Conservation (phyloP, 495 filamentous ascomycete genomes). For the Penicillium salamii region DNA sequence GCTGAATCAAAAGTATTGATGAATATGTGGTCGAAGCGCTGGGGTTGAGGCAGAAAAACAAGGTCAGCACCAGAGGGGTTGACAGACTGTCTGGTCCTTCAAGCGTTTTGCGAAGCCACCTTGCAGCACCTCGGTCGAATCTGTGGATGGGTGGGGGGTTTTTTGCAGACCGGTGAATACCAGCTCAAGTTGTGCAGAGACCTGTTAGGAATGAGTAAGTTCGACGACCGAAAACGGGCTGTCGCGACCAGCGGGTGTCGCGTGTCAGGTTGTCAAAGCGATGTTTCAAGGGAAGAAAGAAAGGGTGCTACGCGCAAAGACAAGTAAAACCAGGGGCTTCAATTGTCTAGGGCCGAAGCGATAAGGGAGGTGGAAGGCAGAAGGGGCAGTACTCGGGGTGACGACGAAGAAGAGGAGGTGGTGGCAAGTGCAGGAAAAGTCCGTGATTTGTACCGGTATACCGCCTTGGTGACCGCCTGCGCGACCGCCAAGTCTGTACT, state of each 20-base stretch:
- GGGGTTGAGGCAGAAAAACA: conserved; percentile 15
- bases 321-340: too few species aligned
- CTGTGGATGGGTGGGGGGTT: too few species aligned
- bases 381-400: conserved; percentile 13
- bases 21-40: conserved; percentile 27
- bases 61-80: conserved; percentile 11
- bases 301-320: too few species aligned
- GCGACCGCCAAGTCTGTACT: too few species aligned
- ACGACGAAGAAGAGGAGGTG: conserved; percentile 12
- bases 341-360: neutral
- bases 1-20: conserved; percentile 28
- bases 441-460: neutral
- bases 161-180: conserved; percentile 60
- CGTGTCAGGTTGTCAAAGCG: neutral
- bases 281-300: conserved; percentile 7
- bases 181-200: conserved; percentile 28
- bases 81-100: conserved; percentile 21
- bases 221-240: neutral
- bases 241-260: neutral
- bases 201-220: conserved; percentile 1
- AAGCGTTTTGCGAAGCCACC: conserved; percentile 20
- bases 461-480: neutral
- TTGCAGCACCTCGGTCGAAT: conserved; percentile 6
- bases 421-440: too few species aligned
- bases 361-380: conserved; percentile 1